A percentile compares a stretch with the other conserved stretches of the same genome.
phyloP scores from a whole-genome alignment of 148 eudicot genomes.

The Rhododendron ferrugineum region DNA sequence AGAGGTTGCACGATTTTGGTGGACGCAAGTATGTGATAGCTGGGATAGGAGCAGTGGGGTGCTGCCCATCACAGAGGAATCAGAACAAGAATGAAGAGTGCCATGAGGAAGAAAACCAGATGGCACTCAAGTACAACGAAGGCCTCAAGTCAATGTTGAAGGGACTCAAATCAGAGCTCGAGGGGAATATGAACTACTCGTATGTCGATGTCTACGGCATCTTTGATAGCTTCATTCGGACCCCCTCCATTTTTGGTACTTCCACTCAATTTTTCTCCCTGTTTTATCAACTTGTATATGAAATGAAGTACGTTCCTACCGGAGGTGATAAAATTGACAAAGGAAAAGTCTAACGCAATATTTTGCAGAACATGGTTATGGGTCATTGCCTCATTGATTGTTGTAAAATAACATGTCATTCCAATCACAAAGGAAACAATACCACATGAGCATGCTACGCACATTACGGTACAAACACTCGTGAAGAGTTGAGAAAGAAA shows the following conservation, averaged over 20 bases:
- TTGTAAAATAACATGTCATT: no score
- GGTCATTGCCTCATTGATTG: no score
- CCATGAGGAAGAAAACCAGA: conserved; percentile 46
- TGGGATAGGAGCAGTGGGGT: conserved; percentile 57
- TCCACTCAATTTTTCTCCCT: no score
- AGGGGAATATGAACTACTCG: conserved; percentile 36
- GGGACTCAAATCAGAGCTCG: conserved; percentile 30
- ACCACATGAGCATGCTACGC: no score
- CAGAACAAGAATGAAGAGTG: conserved; percentile 38
- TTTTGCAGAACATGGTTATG: no score
- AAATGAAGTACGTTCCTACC: no score
- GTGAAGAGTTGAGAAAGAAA: no score
- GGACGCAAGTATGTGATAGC: conserved; percentile 50
- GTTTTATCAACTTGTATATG: no score
- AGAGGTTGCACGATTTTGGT: conserved; percentile 53
- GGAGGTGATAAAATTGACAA: no score
- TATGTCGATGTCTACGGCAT: conserved; percentile 47
- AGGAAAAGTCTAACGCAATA: no score
- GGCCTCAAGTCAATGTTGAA: conserved; percentile 39
- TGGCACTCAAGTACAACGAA: conserved; percentile 53
- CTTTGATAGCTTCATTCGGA: conserved; percentile 37
- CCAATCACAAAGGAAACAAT: no score
- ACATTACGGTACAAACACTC: no score
- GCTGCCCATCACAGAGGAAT: conserved; percentile 58
- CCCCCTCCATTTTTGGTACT: conserved; percentile 55